phyloP scores from a whole-genome alignment of 768 basidiomycete species.

The Boletus vinaceobasis region DNA sequence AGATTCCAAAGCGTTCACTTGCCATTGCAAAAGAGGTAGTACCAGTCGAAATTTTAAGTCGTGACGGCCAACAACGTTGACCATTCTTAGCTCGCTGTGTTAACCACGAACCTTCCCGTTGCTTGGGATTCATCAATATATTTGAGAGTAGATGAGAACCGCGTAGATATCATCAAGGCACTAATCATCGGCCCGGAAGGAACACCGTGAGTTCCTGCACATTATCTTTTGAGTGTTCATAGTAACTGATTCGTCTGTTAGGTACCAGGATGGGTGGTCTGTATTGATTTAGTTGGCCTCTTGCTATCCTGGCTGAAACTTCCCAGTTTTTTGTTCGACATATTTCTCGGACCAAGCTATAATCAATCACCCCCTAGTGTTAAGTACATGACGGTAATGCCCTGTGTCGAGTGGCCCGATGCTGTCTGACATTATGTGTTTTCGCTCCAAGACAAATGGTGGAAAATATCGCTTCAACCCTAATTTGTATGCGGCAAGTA shows the following conservation, averaged over 20 bases:
- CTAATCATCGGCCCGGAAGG: conserved; percentile 90
- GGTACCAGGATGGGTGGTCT: conserved; percentile 90
- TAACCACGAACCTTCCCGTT: conserved; percentile 92
- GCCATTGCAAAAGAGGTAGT: conserved; percentile 94
- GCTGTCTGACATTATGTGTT: conserved; percentile 7
- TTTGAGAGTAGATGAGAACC: conserved; percentile 85
- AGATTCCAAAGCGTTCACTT: conserved; percentile 86
- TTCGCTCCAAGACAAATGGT: conserved; percentile 62
- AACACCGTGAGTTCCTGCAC: conserved; percentile 65
- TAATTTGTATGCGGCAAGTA: conserved; percentile 82
- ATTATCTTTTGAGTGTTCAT: neutral
- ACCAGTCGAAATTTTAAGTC: neutral
- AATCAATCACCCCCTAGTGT: conserved; percentile 81
- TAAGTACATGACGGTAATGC: conserved; percentile 57
- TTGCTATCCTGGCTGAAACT: conserved; percentile 5
- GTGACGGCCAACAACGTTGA: conserved; percentile 7
- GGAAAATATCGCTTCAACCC: conserved; percentile 92
- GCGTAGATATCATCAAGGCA: conserved; percentile 92
- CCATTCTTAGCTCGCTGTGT: conserved; percentile 72
- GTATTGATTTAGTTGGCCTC: conserved; percentile 20
- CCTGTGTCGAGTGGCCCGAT: neutral
- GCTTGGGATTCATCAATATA: conserved; percentile 95
- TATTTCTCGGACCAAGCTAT: conserved; percentile 87
- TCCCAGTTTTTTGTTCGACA: conserved; percentile 75
- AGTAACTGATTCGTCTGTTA: conserved; percentile 29